Base-by-base conservation (phyloP, 495 filamentous ascomycete species). In the Rhypophila decipiens region DNA sequence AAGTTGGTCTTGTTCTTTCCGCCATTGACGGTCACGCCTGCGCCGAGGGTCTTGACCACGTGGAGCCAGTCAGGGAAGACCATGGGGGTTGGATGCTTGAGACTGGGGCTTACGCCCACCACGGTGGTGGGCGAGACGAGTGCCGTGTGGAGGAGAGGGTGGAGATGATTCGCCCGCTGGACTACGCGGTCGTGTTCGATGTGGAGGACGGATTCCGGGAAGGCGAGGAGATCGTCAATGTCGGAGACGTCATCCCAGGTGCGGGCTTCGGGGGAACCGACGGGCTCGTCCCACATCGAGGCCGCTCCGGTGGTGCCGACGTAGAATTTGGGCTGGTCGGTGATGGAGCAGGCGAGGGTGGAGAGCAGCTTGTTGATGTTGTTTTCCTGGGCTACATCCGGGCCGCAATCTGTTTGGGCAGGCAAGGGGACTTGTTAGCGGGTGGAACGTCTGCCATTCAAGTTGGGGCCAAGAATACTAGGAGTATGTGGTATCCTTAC, bases 331-430 rank as follows among this genome's bases (percentile, higher is more conserved):
- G 12, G 50, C n/a, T n/a, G n/a, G 9, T 47, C 18, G 27, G 46
- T 24, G 7, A 40, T 35, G 12, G 39, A 42, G 2, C 3, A 21
- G 22, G 42, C 21, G 13, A 47, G 52, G 38, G 24, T 29, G 10
- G 19, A 1, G 38, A 55, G 52, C 21, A 55, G 36, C 10, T 46
- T 23, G 36, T 29, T n/a, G 13, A 55, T 20, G 41, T 23, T 37
- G n/a, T 4, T 21, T 29, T 24, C 19, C 19, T 44, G 10, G 36
- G 22, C n/a, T 2, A 50, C 39, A 38, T 50, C 47, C 29, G 52
- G 52, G 18, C 42, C 52, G 46, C 46, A 53, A 37, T 53, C 50
- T 48, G 24, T 7, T n/a, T n/a, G n/a, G n/a, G n/a, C n/a, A n/a
- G n/a, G n/a, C n/a, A n/a, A n/a, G n/a, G n/a, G n/a, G n/a, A n/a